phyloP scores from a whole-genome alignment of 495 filamentous ascomycete genomes.

The Cercophora sp. region DNA sequence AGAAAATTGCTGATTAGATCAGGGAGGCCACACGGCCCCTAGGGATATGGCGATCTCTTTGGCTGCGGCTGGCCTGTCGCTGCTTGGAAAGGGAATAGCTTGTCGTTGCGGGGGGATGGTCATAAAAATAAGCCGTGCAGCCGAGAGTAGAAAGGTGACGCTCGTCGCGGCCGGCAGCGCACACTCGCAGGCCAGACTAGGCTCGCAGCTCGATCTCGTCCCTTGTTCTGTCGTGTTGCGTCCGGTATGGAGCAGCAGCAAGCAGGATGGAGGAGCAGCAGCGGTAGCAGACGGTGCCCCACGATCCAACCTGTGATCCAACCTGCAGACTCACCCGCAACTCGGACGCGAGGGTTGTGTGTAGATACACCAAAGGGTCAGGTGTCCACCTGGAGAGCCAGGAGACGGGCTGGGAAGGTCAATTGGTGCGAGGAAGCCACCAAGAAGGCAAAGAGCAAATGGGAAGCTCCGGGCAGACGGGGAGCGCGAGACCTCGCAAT shows the following conservation, averaged over 20 bases:
- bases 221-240: conserved; percentile 9
- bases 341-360: conserved; percentile 1
- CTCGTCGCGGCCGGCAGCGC: conserved; percentile 6
- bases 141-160: neutral
- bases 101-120: neutral
- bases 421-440: conserved; percentile 6
- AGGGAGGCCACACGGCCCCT: conserved; percentile 10
- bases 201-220: conserved; percentile 3
- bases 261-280: conserved; percentile 2
- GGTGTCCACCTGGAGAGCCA: neutral
- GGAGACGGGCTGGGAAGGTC: neutral
- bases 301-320: conserved; percentile 6
- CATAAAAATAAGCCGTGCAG: conserved; percentile 13
- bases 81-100: conserved; percentile 11
- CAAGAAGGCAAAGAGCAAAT: neutral
- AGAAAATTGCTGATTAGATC: conserved; percentile 17
- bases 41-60: conserved; percentile 14
- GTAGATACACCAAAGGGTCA: neutral
- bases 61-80: neutral
- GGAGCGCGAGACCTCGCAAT: neutral
- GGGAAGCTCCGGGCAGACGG: conserved; percentile 1
- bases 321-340: conserved; percentile 7
- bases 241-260: conserved; percentile 7
- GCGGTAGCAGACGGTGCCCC: conserved; percentile 1
- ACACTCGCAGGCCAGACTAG: neutral